These are phyloP conservation scores for Quercus berberidifolia DNA, from an alignment of 306 rosid genomes.

Conservation along the genomic window DNA sequence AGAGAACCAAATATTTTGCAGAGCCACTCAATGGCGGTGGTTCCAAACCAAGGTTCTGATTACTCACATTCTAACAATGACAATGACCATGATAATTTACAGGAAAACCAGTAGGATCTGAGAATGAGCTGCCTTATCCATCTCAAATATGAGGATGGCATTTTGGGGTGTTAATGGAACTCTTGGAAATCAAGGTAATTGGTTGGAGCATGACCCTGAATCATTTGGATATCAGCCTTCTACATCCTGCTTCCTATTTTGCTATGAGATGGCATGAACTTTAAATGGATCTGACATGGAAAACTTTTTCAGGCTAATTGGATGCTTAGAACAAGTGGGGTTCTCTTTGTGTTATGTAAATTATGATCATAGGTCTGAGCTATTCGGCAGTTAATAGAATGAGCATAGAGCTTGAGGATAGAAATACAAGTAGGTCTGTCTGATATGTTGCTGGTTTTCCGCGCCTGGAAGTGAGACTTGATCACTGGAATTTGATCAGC, in stretches of 20 bases:
- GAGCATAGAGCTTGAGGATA: conserved; percentile 35
- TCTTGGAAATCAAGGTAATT: conserved; percentile 6
- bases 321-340: conserved; percentile 18
- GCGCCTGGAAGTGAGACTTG: background rate
- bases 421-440: conserved; percentile 20
- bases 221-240: conserved; percentile 16
- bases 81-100: conserved; percentile 28
- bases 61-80: conserved; percentile 17
- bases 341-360: conserved; percentile 23
- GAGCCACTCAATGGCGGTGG: conserved; percentile 42
- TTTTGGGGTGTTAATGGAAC: background rate
- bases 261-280: background rate
- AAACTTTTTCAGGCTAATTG: conserved; percentile 12
- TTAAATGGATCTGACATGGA: background rate
- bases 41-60: conserved; percentile 40
- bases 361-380: conserved; percentile 30
- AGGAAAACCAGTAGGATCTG: conserved; percentile 21
- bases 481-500: background rate
- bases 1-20: conserved; percentile 39
- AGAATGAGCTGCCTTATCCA: conserved; percentile 21
- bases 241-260: background rate
- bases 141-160: conserved; percentile 23
- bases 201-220: conserved; percentile 17
- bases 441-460: conserved; percentile 10
- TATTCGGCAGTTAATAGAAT: conserved; percentile 28